These are phyloP conservation scores for Bipolaris sorokiniana DNA, from an alignment of 2,329 filamentous ascomycete genomes.

Conservation along the genomic window DNA sequence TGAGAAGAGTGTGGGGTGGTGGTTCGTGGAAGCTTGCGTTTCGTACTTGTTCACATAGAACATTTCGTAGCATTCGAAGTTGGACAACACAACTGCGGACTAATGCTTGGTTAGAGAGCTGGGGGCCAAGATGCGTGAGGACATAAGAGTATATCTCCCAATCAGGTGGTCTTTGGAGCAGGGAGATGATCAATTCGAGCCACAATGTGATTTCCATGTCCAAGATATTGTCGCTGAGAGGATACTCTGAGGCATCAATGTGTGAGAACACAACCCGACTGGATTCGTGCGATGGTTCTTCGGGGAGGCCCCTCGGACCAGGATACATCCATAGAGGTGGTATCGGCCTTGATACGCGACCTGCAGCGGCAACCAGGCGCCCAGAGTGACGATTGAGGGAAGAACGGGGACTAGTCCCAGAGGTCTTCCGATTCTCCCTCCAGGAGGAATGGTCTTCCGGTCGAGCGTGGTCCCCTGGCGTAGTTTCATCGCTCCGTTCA, in stretches of 20 bases:
- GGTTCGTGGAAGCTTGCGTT: slow-evolving; percentile 80
- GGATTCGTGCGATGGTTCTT: slow-evolving; percentile 56
- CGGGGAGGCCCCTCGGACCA: slow-evolving; percentile 60
- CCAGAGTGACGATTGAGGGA: slow-evolving; percentile 40
- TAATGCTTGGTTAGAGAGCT: slow-evolving; percentile 87
- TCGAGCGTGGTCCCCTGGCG: slow-evolving; percentile 25
- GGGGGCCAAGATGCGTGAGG: slow-evolving; percentile 82
- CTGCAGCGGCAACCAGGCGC: slow-evolving; percentile 30
- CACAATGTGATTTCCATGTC: slow-evolving; percentile 63
- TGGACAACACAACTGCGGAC: slow-evolving; percentile 77
- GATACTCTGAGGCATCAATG: slow-evolving; percentile 47
- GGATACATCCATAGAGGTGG: slow-evolving; percentile 63
- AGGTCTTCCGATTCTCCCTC: slow-evolving; percentile 41
- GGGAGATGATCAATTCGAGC: slow-evolving; percentile 76
- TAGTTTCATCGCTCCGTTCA: slow-evolving; percentile 51
- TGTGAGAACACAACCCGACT: slow-evolving; percentile 61
- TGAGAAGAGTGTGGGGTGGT: slow-evolving; percentile 76
- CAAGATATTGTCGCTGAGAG: slow-evolving; percentile 46
- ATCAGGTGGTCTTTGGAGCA: slow-evolving; percentile 76
- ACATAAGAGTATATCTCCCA: slow-evolving; percentile 96
- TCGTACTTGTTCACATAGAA: slow-evolving; percentile 83
- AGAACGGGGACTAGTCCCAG: slow-evolving; percentile 40
- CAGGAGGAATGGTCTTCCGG: slow-evolving; percentile 40
- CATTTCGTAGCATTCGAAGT: slow-evolving; percentile 74
- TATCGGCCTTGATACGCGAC: slow-evolving; percentile 43